Evolutionary conservation across 768 basidiomycete genomes (phyloP), one percentile per base, ranked within the genome.

Genomic region (Mrakia gelida): DNA sequence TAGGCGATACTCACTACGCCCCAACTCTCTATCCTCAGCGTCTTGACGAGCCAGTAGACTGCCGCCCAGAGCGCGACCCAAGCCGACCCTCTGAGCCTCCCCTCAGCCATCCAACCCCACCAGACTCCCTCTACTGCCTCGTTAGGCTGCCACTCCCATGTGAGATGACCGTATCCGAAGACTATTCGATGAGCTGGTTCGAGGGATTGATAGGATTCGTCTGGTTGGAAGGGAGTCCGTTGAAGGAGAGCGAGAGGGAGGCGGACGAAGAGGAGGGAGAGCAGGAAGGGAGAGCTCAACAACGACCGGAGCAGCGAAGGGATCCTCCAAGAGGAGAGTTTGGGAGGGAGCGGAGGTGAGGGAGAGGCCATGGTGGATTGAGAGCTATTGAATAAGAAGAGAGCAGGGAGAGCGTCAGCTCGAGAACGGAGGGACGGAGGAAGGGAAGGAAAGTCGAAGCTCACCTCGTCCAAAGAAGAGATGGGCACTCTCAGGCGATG

Each of bases 191-290:
- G 92, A 0, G 97, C 97, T 67, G 93, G 92, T 83, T 99, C 97
- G 63, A 98, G 88, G 9, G 94, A 89, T 83, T 99, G 97, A 81
- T 92, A 98, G 84, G 92, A 96, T 84, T 98, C 97, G 84, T 99
- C 97, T 13, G 97, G 95, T 83, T 98, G 95, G 83, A 98, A 98
- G 86, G 92, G 92, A 6, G 95, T 93, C 75, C 88, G 87, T 0
- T 93, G 95, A 59, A 86, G 85, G 45, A 95, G 72, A 26, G 77
- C 45, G 54, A 78, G n/a, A n/a, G 77, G 72, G 8, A 78, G 72
- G 10, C 77, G 77, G n/a, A 78, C 67, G 63, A 73, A 45, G 34
- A 78, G 61, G 34, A 78, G 61, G 10, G 68, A 52, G 65, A 78
- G 72, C 3, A 68, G 62, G 28, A 67, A 74, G 11, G 38, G 67